Base-by-base conservation (phyloP, 1,284 basidiomycete genomes). In the Trametes versicolor region DNA sequence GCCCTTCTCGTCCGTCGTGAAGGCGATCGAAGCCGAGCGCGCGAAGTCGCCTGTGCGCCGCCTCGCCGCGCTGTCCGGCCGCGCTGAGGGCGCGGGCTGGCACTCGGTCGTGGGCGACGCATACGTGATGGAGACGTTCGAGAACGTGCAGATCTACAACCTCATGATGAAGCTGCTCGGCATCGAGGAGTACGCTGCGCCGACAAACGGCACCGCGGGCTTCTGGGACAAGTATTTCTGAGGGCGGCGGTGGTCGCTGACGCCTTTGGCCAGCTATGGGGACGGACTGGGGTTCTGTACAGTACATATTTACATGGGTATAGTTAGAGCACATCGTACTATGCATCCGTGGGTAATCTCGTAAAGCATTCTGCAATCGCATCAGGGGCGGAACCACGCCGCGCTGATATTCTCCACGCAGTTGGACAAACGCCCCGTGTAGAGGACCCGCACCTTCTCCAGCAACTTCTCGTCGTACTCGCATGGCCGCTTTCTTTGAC, bases 131-230 rank as follows among this genome's bases (percentile, higher is more conserved):
- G 83, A 92, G 36, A 86, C 87, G 10, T 97, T 97, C 78, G 76
- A 82, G 74, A 97, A 97, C 70, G 87, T 96, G 45, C 88, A 97
- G 79, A 80, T 97, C 39, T 96, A 96, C 76, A 90, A 90, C 67
- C 86, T 97, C 21, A 84, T 97, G 58, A 86, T 90, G 79, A 89
- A 87, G 72, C 79, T 97, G 52, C 79, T 97, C 41, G 88, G 87
- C 1, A 85, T 96, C 48, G 85, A 86, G 64, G 70, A 77, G 6
- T 78, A 79, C 58, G 83, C 87, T 21, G 91, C 90, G 49, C 74
- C 77, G 27, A 94, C 85, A 56, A 96, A 97, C 73, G 94, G 94
- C 34, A 94, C 93, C 6, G 68, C 65, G 39, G 88, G 89, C 9
- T 95, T 94, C 77, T 95, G 93, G 93, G 87, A 94, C 72, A 82